Evolutionary conservation across 192 early-diverging fungal genomes (phyloP).

Genomic region (Coemansia sp.): DNA sequence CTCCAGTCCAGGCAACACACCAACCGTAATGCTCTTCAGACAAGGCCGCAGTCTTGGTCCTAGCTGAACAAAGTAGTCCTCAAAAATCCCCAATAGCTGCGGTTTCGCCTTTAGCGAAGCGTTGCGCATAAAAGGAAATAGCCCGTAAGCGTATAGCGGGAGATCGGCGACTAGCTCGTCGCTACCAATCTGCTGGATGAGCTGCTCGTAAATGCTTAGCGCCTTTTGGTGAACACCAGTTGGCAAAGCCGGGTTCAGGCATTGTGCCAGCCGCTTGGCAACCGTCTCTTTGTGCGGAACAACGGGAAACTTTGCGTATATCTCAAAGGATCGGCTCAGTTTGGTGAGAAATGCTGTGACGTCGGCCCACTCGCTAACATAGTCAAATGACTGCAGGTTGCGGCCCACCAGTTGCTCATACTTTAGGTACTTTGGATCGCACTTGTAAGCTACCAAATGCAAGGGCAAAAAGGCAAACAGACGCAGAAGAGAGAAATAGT

Average conservation of each 20-base stretch:
- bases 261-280: slow-evolving; percentile 89
- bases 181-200: slow-evolving; percentile 65
- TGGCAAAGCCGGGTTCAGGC: slow-evolving; percentile 89
- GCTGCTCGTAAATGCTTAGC: slow-evolving; percentile 76
- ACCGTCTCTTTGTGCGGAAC: slow-evolving; percentile 83
- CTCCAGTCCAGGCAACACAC: slow-evolving; percentile 78
- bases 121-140: slow-evolving; percentile 88
- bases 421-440: slow-evolving; percentile 78
- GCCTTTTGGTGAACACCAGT: slow-evolving; percentile 94
- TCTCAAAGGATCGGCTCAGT: slow-evolving; percentile 78
- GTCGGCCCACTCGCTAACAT: slow-evolving; percentile 92
- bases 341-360: slow-evolving; percentile 84
- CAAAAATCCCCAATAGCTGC: slow-evolving; percentile 72
- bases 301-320: slow-evolving; percentile 64
- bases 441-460: slow-evolving; percentile 39
- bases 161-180: slow-evolving; percentile 78
- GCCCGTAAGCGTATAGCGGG: slow-evolving; percentile 78
- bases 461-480: neutral
- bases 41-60: slow-evolving; percentile 64
- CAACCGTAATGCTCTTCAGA: slow-evolving; percentile 75
- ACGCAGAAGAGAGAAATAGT: neutral
- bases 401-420: slow-evolving; percentile 79
- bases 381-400: slow-evolving; percentile 87
- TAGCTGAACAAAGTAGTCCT: slow-evolving; percentile 71
- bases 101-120: slow-evolving; percentile 81